Base-by-base conservation (phyloP, 164 flowering plant genomes). In the Vitis riparia region DNA sequence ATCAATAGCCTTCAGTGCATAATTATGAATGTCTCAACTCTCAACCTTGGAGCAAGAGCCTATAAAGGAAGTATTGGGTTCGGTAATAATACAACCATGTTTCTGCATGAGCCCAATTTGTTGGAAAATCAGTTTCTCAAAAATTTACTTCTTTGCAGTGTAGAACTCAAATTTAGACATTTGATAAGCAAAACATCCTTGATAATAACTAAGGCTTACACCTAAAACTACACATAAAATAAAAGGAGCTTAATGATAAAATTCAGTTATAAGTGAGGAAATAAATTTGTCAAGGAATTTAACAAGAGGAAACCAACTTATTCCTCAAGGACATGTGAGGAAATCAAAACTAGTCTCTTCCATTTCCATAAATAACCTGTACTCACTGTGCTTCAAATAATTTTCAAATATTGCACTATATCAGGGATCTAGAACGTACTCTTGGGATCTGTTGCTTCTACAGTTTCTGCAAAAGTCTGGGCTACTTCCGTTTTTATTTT, bases 401-500 rank as follows among this genome's bases (percentile, higher is more conserved):
- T 11, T 6, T 49, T 51, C 16, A 17, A 16, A 49, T 1, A 47
- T 37, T n/a, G 7, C 9, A 64, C 23, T 56, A 67, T 11, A 59
- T 19, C 9, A 58, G 19, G 63, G 16, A 27, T 23, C 2, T 2
- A 23, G 29, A 55, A 59, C 65, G 11, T 51, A 55, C 69, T 27
- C 50, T 27, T 66, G 10, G 65, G 44, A 11, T 60, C 56, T 37
- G 51, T 67, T 37, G 59, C 63, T 15, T 59, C 65, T 11, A 58
- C 3, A 6, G 49, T 29, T 44, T 52, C 47, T 17, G 53, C 29
- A 68, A 67, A 62, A 62, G 49, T 17, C 15, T 73, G 57, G 23
- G 55, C 62, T 29, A 29, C 71, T 73, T 67, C 71, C 19, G 53
- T 8, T 57, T 73, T 73, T 19, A 73, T 23, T n/a, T 29, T 68